Evolutionary conservation across 108 stramenopile species (phyloP).

Genomic region (Nitzschia sp.): DNA sequence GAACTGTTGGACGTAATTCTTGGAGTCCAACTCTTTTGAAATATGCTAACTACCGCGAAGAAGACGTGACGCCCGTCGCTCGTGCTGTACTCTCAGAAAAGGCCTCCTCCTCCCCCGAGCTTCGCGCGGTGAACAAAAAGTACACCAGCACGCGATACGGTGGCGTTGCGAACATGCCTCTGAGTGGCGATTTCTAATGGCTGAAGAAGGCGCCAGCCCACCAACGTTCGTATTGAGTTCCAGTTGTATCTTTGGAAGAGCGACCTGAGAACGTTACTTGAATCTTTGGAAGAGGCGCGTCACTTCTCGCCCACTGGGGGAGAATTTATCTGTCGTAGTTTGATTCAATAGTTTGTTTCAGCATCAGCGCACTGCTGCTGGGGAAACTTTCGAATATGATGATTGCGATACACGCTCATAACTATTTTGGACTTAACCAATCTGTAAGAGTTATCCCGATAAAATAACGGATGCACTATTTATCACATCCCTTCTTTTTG

Average conservation of each 20-base stretch:
- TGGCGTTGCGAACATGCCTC: slow-evolving; percentile 64
- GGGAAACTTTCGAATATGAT: neutral
- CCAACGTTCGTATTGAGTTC: neutral
- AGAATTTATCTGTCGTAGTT: neutral
- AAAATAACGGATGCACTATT: slow-evolving; percentile 5
- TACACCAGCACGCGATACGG: slow-evolving; percentile 79
- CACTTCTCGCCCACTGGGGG: neutral
- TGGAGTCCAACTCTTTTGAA: slow-evolving; percentile 92
- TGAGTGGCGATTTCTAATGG: slow-evolving; percentile 44
- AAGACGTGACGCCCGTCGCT: slow-evolving; percentile 78
- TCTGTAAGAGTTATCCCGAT: slow-evolving; percentile 4
- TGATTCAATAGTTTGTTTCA: too few species aligned
- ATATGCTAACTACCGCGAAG: slow-evolving; percentile 86
- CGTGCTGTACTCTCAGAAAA: slow-evolving; percentile 66
- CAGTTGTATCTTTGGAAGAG: slow-evolving; percentile 27
- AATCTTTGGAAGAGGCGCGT: neutral
- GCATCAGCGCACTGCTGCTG: too few species aligned
- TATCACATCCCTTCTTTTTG: too few species aligned
- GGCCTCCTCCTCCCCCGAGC: slow-evolving; percentile 49
- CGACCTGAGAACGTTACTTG: neutral
- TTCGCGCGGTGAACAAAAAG: slow-evolving; percentile 87
- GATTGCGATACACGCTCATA: neutral
- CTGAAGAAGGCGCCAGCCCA: neutral
- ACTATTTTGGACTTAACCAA: neutral
- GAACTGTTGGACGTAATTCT: slow-evolving; percentile 78